Evolutionary conservation across 139 green algal genomes (phyloP).

Genomic region (Picochlorum costavermella): DNA sequence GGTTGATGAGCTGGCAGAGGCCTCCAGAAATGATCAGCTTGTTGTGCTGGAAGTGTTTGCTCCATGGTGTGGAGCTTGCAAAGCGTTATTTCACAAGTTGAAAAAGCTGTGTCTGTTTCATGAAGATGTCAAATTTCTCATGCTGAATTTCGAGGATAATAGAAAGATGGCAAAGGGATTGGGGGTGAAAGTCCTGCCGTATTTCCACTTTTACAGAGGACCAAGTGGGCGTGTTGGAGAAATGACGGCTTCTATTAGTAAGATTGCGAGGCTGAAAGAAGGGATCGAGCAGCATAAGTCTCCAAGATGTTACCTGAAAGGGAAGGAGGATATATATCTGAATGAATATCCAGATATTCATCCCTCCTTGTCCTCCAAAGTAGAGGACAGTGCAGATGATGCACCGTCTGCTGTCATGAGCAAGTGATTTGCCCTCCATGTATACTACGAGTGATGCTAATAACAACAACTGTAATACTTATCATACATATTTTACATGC

Average conservation of each 20-base stretch:
- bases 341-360: slow-evolving; percentile 4
- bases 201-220: slow-evolving; percentile 90
- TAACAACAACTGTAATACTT: too few species aligned
- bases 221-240: slow-evolving; percentile 58
- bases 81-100: slow-evolving; percentile 85
- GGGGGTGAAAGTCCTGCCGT: slow-evolving; percentile 86
- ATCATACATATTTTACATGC: too few species aligned
- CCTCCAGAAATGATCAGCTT: slow-evolving; percentile 28
- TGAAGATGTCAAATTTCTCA: slow-evolving; percentile 67
- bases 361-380: not conserved
- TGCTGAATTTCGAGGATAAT: slow-evolving; percentile 87
- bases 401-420: not conserved
- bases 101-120: slow-evolving; percentile 55
- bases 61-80: slow-evolving; percentile 84
- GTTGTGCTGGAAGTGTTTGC: slow-evolving; percentile 91
- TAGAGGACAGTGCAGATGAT: not conserved
- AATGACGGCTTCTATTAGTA: slow-evolving; percentile 66
- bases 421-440: too few species aligned
- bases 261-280: slow-evolving; percentile 46
- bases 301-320: not conserved
- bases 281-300: not conserved
- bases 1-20: slow-evolving; percentile 62
- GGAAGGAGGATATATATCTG: not conserved
- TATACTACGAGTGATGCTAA: too few species aligned
- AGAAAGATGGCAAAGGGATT: slow-evolving; percentile 67